A percentile compares a stretch with the other conserved stretches of the same genome.
These are phyloP conservation scores for Simmondsia chinensis DNA, from an alignment of 148 eudicot species.

Conservation along the genomic window DNA sequence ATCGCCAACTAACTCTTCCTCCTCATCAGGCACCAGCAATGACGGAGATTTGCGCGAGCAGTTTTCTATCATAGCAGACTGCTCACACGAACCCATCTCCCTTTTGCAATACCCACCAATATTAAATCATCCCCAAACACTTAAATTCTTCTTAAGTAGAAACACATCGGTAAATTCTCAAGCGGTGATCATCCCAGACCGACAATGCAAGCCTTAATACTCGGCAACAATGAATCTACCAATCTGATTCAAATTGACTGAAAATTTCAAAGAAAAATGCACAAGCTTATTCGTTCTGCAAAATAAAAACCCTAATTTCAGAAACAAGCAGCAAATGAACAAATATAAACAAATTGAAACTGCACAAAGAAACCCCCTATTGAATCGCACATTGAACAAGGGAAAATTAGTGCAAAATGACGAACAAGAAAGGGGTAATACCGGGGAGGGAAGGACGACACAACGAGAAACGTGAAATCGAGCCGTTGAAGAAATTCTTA, in stretches of 20 bases:
- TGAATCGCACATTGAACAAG: not conserved
- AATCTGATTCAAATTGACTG: not conserved
- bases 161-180: constrained; percentile 4
- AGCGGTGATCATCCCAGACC: constrained; percentile 16
- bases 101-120: constrained; percentile 8
- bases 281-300: not conserved
- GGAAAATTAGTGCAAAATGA: not conserved
- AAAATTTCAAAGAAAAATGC: not conserved
- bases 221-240: not conserved
- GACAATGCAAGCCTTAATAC: constrained; percentile 14
- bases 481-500: constrained; percentile 26
- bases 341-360: constrained; percentile 7
- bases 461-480: constrained; percentile 11
- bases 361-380: not conserved
- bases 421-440: not conserved
- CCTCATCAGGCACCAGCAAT: constrained; percentile 8
- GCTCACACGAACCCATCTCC: constrained; percentile 22
- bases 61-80: not conserved
- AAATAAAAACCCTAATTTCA: constrained; percentile 15
- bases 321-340: constrained; percentile 5
- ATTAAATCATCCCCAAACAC: not conserved
- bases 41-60: constrained; percentile 4
- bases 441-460: not conserved
- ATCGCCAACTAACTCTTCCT: constrained; percentile 2
- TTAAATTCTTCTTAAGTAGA: not conserved